phyloP scores from a whole-genome alignment of 371 early-diverging fungal genomes.

The Mucor lusitanicus region DNA sequence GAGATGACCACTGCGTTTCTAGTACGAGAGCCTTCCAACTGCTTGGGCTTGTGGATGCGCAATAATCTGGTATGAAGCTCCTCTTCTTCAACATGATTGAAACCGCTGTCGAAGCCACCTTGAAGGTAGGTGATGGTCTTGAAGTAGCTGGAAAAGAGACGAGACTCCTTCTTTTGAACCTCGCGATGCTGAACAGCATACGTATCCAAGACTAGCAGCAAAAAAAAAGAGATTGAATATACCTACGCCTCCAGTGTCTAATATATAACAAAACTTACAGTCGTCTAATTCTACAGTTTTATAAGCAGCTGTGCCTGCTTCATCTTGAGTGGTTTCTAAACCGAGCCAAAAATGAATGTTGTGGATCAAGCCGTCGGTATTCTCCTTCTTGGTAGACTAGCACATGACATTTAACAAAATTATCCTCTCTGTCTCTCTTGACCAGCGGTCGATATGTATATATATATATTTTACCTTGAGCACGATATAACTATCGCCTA shows the following conservation, averaged over 20 bases:
- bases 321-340: slow-evolving; percentile 71
- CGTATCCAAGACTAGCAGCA: slow-evolving; percentile 59
- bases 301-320: slow-evolving; percentile 90
- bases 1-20: slow-evolving; percentile 59
- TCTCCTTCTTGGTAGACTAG: slow-evolving; percentile 68
- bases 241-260: too few species aligned
- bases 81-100: slow-evolving; percentile 70
- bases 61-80: slow-evolving; percentile 64
- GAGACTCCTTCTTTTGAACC: slow-evolving; percentile 69
- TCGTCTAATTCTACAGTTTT: slow-evolving; percentile 89
- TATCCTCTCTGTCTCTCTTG: background rate
- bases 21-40: slow-evolving; percentile 40
- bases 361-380: slow-evolving; percentile 63
- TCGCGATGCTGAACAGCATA: slow-evolving; percentile 81
- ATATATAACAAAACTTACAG: slow-evolving; percentile 44
- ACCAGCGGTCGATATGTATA: background rate
- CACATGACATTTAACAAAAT: background rate
- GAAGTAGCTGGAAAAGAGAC: slow-evolving; percentile 71
- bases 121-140: slow-evolving; percentile 52
- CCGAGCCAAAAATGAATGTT: slow-evolving; percentile 91
- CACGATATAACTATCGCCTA: slow-evolving; percentile 76
- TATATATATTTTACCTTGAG: slow-evolving; percentile 54
- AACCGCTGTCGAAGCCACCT: slow-evolving; percentile 83
- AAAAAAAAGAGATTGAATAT: background rate
- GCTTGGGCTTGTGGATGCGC: slow-evolving; percentile 61